phyloP scores from a whole-genome alignment of 2,329 filamentous ascomycete species.

The Ilyonectria robusta region DNA sequence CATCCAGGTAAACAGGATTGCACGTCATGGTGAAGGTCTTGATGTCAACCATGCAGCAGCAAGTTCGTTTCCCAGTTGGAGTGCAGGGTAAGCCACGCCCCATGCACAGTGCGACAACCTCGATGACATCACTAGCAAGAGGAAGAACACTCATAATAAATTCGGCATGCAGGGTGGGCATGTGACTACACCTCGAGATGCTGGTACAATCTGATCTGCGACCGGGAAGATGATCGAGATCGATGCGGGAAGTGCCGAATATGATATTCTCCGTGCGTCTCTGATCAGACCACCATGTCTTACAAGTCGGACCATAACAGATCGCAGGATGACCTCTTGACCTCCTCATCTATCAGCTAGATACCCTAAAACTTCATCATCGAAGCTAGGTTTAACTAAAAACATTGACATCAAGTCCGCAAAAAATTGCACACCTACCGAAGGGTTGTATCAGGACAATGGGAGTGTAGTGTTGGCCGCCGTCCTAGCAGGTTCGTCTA shows the following conservation, averaged over 20 bases:
- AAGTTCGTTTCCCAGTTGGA: background rate
- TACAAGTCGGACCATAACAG: constrained; percentile 52
- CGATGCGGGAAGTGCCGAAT: constrained; percentile 48
- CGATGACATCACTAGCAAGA: constrained; percentile 31
- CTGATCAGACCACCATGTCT: constrained; percentile 28
- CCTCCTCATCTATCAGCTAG: constrained; percentile 87
- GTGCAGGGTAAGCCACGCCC: background rate
- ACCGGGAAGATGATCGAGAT: constrained; percentile 47
- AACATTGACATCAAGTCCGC: constrained; percentile 72
- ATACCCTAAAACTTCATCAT: constrained; percentile 89
- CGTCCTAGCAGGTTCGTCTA: constrained; percentile 80
- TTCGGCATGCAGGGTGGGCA: constrained; percentile 7
- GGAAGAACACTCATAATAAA: constrained; percentile 1
- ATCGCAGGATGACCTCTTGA: constrained; percentile 91
- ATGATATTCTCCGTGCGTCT: accelerated
- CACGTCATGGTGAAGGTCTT: background rate
- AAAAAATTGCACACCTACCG: constrained; percentile 68
- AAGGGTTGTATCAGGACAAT: constrained; percentile 88
- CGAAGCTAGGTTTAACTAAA: constrained; percentile 83
- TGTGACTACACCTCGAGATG: background rate
- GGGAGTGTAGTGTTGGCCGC: constrained; percentile 89
- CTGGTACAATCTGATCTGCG: constrained; percentile 5
- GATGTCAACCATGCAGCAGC: background rate
- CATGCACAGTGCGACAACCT: constrained; percentile 19
- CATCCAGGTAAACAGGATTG: background rate